Conservation (phyloP, 176 grass and related monocot genomes). For the Carex littledalei region DNA sequence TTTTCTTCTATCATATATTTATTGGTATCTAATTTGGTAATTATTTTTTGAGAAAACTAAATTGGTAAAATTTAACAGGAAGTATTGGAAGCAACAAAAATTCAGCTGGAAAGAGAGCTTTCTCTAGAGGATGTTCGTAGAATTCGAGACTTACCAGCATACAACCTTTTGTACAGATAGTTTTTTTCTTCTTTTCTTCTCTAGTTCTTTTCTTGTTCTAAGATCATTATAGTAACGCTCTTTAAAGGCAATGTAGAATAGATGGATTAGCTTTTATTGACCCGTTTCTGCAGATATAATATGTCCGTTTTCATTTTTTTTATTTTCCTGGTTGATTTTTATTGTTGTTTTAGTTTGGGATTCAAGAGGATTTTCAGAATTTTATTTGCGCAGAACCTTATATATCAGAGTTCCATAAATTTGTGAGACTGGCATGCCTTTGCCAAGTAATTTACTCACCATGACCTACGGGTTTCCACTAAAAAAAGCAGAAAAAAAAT, state of each 20-base stretch:
- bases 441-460: background rate
- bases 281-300: background rate
- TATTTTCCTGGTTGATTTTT: background rate
- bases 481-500: too few relatives aligned
- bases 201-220: background rate
- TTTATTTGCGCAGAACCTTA: background rate
- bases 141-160: constrained; percentile 84
- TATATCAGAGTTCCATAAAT: background rate
- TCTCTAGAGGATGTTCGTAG: constrained; percentile 56
- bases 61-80: constrained; percentile 29
- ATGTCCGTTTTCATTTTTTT: background rate
- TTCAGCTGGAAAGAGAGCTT: constrained; percentile 88
- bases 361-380: background rate
- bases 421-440: background rate
- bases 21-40: background rate
- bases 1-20: background rate
- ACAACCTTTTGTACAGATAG: constrained; percentile 76
- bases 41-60: background rate
- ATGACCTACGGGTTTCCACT: too few relatives aligned
- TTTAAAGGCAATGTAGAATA: background rate
- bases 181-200: background rate
- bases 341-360: background rate
- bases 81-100: constrained; percentile 65
- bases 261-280: background rate
- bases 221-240: background rate